These are phyloP conservation scores for Zelonia costaricensis DNA, from an alignment of 208 protist species.

Conservation along the genomic window DNA sequence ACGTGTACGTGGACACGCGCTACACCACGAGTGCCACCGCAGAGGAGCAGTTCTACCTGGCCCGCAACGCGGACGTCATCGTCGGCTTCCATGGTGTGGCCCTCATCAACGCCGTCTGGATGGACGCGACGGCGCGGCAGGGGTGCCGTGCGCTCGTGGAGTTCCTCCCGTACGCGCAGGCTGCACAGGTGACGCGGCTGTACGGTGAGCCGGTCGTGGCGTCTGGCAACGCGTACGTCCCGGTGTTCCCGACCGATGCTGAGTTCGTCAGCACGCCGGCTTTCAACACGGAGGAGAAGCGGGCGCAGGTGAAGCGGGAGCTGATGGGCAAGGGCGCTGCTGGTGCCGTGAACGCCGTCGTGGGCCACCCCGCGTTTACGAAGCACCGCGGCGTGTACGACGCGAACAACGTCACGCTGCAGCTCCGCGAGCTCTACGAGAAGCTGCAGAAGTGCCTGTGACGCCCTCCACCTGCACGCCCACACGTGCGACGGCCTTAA, in stretches of 20 bases:
- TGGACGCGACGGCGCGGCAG: constrained; percentile 32
- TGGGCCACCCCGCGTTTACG: constrained; percentile 18
- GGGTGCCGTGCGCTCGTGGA: constrained; percentile 38
- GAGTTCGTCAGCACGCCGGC: constrained; percentile 10
- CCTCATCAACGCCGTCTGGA: constrained; percentile 43
- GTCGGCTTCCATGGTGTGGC: constrained; percentile 43
- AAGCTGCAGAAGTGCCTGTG: constrained; percentile 23
- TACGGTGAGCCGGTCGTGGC: constrained; percentile 15
- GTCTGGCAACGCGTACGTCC: constrained; percentile 26
- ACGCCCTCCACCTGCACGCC: too few relatives aligned
- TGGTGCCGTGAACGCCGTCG: not conserved
- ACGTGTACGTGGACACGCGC: constrained; percentile 31
- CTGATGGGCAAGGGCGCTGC: constrained; percentile 21
- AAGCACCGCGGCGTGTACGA: constrained; percentile 33
- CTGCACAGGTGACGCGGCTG: constrained; percentile 17
- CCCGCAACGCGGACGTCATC: constrained; percentile 49
- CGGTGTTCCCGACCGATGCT: constrained; percentile 29
- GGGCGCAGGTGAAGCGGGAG: constrained; percentile 19
- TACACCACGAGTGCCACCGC: constrained; percentile 20
- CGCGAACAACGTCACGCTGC: constrained; percentile 2
- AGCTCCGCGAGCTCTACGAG: constrained; percentile 20
- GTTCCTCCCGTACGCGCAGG: constrained; percentile 41
- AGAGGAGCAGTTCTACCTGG: constrained; percentile 41
- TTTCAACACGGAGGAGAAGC: constrained; percentile 10
- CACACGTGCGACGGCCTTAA: not conserved